Conservation (phyloP, 2,329 filamentous ascomycete genomes). For the Xylariaceae sp. region DNA sequence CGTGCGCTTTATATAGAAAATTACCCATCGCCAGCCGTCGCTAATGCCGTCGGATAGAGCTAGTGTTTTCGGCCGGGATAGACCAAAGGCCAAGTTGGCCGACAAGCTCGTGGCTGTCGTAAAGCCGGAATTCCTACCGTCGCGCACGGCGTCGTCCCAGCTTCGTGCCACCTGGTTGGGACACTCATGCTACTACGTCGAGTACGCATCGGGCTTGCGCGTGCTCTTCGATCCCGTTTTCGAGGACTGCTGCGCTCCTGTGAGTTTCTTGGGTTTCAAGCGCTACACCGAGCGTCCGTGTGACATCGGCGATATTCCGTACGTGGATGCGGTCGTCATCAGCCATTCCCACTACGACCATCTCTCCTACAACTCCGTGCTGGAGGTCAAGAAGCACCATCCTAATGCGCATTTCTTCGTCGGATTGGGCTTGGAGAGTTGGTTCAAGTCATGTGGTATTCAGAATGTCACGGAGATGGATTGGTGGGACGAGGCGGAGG, state of each 20-base stretch:
- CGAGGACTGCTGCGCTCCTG: conserved; percentile 76
- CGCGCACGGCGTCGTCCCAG: conserved; percentile 48
- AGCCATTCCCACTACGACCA: conserved; percentile 94
- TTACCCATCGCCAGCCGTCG: not conserved
- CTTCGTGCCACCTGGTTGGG: conserved; percentile 91
- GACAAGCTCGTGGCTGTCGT: conserved; percentile 54
- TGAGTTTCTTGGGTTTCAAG: conserved; percentile 65
- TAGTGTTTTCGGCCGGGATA: conserved; percentile 37
- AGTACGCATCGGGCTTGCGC: conserved; percentile 79
- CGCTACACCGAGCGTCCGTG: conserved; percentile 76
- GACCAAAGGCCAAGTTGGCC: conserved; percentile 60
- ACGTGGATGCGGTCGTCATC: conserved; percentile 72
- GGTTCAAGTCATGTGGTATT: conserved; percentile 70
- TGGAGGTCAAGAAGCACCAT: conserved; percentile 63
- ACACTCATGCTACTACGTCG: conserved; percentile 89
- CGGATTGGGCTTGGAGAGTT: conserved; percentile 72
- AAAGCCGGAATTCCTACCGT: conserved; percentile 60
- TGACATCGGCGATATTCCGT: conserved; percentile 69
- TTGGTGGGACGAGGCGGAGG: conserved; percentile 84
- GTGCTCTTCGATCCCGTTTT: conserved; percentile 94
- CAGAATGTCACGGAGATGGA: conserved; percentile 80
- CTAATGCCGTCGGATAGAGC: conserved; percentile 14
- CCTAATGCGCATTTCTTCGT: conserved; percentile 85
- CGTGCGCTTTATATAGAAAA: not conserved
- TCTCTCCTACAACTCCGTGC: conserved; percentile 69